These are phyloP conservation scores for Neurospora sp. DNA, from an alignment of 495 filamentous ascomycete species.

Conservation along the genomic window DNA sequence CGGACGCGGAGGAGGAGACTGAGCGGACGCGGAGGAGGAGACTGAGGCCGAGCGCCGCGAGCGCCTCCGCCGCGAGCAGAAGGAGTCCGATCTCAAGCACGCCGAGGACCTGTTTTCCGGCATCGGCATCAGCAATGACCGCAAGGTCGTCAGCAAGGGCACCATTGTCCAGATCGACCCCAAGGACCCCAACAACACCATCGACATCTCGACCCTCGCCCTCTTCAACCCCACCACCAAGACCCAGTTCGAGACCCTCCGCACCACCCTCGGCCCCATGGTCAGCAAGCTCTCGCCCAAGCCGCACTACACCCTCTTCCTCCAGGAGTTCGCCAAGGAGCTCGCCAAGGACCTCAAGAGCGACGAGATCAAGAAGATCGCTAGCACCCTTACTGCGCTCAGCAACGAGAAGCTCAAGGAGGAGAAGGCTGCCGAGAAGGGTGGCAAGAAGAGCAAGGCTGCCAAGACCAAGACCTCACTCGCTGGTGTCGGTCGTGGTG, in stretches of 20 bases:
- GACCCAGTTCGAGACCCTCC: constrained; percentile 66
- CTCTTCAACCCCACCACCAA: constrained; percentile 88
- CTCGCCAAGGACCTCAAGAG: constrained; percentile 80
- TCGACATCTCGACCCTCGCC: constrained; percentile 69
- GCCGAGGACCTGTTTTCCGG: constrained; percentile 84
- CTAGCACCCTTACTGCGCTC: constrained; percentile 70
- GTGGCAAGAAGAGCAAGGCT: constrained; percentile 91
- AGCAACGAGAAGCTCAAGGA: constrained; percentile 99
- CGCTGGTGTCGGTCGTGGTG: constrained; percentile 41
- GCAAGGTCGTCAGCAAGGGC: constrained; percentile 42
- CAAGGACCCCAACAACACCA: constrained; percentile 59
- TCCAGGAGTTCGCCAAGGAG: constrained; percentile 83
- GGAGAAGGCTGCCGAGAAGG: constrained; percentile 91
- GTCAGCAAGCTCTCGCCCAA: constrained; percentile 69
- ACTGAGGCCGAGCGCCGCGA: constrained; percentile 62
- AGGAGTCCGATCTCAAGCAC: constrained; percentile 82
- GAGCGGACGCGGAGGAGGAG: constrained; percentile 53
- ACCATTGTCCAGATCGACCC: constrained; percentile 59
- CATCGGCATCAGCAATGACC: constrained; percentile 63
- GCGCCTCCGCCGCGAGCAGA: constrained; percentile 64
- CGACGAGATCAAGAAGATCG: constrained; percentile 90
- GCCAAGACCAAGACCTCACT: constrained; percentile 87
- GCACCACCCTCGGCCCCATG: constrained; percentile 65
- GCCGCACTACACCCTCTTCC: constrained; percentile 76
- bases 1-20: too few species aligned